These are phyloP conservation scores for Cladosporium halotolerans DNA, from an alignment of 2,329 filamentous ascomycete species.

Conservation along the genomic window DNA sequence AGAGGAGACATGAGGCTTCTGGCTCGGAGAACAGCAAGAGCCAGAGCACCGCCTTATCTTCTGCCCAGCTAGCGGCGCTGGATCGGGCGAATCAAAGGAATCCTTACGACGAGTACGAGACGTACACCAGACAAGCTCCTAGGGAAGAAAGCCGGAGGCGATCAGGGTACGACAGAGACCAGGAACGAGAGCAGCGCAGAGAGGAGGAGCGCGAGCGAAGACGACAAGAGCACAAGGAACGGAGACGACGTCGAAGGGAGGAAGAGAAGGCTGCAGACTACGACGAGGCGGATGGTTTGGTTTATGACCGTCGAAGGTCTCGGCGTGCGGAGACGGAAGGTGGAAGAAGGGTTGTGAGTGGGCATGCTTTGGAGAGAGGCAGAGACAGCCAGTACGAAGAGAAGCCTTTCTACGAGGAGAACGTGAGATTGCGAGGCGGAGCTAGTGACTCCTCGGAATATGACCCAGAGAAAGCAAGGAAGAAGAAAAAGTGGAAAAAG, in stretches of 20 bases:
- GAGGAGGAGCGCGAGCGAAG: constrained; percentile 23
- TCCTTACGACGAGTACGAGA: constrained; percentile 31
- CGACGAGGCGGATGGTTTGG: constrained; percentile 17
- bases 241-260: constrained; percentile 40
- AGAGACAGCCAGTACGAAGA: constrained; percentile 33
- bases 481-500: constrained; percentile 51
- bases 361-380: constrained; percentile 38
- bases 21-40: constrained; percentile 2
- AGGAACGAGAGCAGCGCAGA: constrained; percentile 8
- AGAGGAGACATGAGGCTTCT: constrained; percentile 1
- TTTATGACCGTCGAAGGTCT: constrained; percentile 16
- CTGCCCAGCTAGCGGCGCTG: constrained; percentile 59
- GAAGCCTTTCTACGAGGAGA: constrained; percentile 35
- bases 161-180: not conserved
- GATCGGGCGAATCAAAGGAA: constrained; percentile 55
- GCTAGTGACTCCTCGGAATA: constrained; percentile 31
- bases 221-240: constrained; percentile 25
- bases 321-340: constrained; percentile 3
- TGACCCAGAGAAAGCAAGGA: constrained; percentile 33
- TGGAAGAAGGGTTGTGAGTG: constrained; percentile 37
- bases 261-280: constrained; percentile 30
- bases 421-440: constrained; percentile 38
- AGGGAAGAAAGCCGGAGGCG: constrained; percentile 23
- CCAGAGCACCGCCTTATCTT: constrained; percentile 37
- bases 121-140: constrained; percentile 23